Evolutionary conservation across 305 asterid species (phyloP), one percentile per base, ranked within the genome.

Genomic region (Fraxinus ornus): DNA sequence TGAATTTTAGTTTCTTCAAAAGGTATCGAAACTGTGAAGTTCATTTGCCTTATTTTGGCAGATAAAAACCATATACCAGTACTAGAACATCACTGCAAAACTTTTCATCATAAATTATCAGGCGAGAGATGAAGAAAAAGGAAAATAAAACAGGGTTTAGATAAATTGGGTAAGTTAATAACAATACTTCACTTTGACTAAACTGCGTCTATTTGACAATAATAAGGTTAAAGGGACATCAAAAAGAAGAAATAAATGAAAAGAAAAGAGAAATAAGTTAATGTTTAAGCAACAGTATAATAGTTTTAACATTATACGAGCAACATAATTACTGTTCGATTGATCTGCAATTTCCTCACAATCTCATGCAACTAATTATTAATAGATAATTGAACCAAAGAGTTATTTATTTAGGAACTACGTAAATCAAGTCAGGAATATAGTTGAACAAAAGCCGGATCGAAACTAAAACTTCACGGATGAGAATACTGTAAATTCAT

Each of bases 51-150:
- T 66, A 78, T 33, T 19, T 55, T 26, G 17, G 47, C 36, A 66
- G 62, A 30, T 44, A 80, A 80, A 21, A 77, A 83, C 75, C 37
- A 83, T 80, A 26, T 21, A 57, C 13, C 62, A 74, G 55, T 73
- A 72, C 47, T 37, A 71, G 57, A 19, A 7, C 71, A 62, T 62
- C 32, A 22, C 13, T 62, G 30, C 32, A 62, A 17, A 62, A 62
- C 28, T 21, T 7, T 19, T 60, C 32, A 7, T 62, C 71, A 62
- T 62, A 19, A 19, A 62, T 62, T 12, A 21, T 62, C 71, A 5
- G 13, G 30, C 9, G 32, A 62, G 32, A 62, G 71, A 62, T 6
- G 30, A 21, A 26, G 78, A 70, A n/a, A 77, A 80, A 84, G 30
- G 10, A 71, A 68, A 76, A 72, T 26, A 44, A 80, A 24, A 71